phyloP scores from a whole-genome alignment of 2,329 filamentous ascomycete species.

The Penicillium sp. region DNA sequence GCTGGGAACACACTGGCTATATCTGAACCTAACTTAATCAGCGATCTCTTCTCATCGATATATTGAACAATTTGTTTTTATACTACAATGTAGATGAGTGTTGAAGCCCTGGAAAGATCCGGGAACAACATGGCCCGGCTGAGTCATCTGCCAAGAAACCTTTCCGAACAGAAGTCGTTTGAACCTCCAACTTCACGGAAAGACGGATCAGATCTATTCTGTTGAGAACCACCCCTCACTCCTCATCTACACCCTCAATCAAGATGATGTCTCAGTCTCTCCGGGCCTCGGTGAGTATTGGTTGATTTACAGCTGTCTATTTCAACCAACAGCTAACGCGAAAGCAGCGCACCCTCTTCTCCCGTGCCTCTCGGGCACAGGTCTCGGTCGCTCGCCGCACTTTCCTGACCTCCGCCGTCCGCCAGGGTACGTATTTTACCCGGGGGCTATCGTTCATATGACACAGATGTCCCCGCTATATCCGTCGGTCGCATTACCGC shows the following conservation, averaged over 20 bases:
- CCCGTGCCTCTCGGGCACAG: slow-evolving; percentile 59
- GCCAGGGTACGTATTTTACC: slow-evolving; percentile 56
- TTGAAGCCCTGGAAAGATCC: not conserved
- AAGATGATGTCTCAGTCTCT: slow-evolving; percentile 61
- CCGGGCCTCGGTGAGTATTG: slow-evolving; percentile 56
- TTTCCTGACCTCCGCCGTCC: slow-evolving; percentile 61
- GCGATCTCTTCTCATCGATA: not conserved
- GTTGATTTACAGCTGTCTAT: not conserved
- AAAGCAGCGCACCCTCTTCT: slow-evolving; percentile 58
- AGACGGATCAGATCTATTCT: slow-evolving; percentile 26
- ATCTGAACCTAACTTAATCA: not conserved
- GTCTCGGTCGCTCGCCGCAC: slow-evolving; percentile 58
- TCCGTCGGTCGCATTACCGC: slow-evolving; percentile 10
- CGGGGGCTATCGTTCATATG: slow-evolving; percentile 12
- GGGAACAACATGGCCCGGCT: slow-evolving; percentile 7
- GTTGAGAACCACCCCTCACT: slow-evolving; percentile 24
- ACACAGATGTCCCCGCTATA: not conserved
- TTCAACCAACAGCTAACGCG: slow-evolving; percentile 11
- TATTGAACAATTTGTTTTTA: not conserved
- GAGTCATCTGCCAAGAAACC: slow-evolving; percentile 25
- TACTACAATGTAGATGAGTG: not conserved
- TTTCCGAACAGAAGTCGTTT: slow-evolving; percentile 30
- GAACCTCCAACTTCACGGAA: slow-evolving; percentile 27
- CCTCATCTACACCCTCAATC: slow-evolving; percentile 31
- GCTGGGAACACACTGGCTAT: not conserved